Percentiles rank a stretch among this genome's conserved stretches.
These are phyloP conservation scores for Luffa aegyptiaca DNA, from an alignment of 306 rosid species.

Conservation along the genomic window DNA sequence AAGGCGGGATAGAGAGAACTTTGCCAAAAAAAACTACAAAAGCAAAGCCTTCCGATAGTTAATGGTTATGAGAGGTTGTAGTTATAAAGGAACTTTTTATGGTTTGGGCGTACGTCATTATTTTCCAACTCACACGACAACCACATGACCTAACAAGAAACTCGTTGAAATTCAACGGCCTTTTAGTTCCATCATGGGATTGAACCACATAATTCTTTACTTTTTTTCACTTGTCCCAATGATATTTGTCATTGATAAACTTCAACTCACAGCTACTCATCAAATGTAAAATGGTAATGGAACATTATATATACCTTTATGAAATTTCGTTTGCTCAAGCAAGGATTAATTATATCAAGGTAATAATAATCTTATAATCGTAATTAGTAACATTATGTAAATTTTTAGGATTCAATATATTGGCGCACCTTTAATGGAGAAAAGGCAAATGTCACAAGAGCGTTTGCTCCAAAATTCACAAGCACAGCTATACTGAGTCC, in stretches of 20 bases:
- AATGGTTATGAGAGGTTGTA: background rate
- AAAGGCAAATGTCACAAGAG: conserved; percentile 84
- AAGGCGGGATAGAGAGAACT: background rate
- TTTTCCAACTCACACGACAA: background rate
- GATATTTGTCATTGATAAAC: background rate
- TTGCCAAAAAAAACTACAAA: background rate
- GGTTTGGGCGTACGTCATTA: background rate
- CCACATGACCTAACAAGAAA: background rate
- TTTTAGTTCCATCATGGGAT: background rate
- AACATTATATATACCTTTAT: background rate
- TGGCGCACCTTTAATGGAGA: conserved; percentile 70
- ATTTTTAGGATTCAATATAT: background rate
- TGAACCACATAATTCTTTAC: background rate
- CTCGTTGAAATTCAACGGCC: background rate
- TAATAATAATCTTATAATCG: background rate
- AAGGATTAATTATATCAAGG: background rate
- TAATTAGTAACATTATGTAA: background rate
- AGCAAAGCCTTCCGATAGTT: background rate
- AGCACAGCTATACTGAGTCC: conserved; percentile 94
- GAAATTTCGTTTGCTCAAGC: background rate
- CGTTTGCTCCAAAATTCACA: conserved; percentile 78
- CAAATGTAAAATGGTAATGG: background rate
- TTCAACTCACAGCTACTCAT: background rate
- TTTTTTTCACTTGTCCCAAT: background rate
- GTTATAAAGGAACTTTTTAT: background rate